Evolutionary conservation across 768 basidiomycete genomes (phyloP).

Genomic region (Lepiota venenata): DNA sequence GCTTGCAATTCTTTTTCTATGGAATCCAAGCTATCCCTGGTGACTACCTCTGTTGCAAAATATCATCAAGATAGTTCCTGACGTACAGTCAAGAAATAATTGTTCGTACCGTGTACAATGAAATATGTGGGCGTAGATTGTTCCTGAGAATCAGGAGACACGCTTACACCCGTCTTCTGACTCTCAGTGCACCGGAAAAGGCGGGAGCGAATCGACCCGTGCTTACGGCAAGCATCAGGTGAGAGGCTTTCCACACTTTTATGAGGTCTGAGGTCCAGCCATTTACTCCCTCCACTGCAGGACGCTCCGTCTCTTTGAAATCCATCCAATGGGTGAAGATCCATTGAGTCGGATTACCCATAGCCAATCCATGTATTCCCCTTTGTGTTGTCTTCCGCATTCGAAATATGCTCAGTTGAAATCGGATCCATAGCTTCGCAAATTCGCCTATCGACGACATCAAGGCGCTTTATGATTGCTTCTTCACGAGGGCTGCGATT

Average conservation of each 20-base stretch:
- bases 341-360: slow-evolving; percentile 16
- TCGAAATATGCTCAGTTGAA: background rate
- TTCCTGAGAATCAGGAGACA: slow-evolving; percentile 22
- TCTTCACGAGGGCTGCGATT: slow-evolving; percentile 43
- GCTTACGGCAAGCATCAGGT: background rate
- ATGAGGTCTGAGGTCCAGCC: background rate
- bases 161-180: slow-evolving; percentile 30
- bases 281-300: too few relatives aligned
- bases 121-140: slow-evolving; percentile 33
- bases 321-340: slow-evolving; percentile 14
- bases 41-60: background rate
- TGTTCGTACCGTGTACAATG: slow-evolving; percentile 35
- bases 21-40: background rate
- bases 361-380: slow-evolving; percentile 15
- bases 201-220: slow-evolving; percentile 39
- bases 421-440: slow-evolving; percentile 23
- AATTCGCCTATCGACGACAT: slow-evolving; percentile 40
- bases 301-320: too few relatives aligned
- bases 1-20: background rate
- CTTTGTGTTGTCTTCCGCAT: background rate
- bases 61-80: background rate
- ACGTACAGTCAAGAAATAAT: background rate
- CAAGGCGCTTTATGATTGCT: slow-evolving; percentile 36
- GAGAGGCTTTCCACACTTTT: background rate
- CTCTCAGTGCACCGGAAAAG: slow-evolving; percentile 38